Conservation (phyloP, 306 rosid species). For the Abrus precatorius region DNA sequence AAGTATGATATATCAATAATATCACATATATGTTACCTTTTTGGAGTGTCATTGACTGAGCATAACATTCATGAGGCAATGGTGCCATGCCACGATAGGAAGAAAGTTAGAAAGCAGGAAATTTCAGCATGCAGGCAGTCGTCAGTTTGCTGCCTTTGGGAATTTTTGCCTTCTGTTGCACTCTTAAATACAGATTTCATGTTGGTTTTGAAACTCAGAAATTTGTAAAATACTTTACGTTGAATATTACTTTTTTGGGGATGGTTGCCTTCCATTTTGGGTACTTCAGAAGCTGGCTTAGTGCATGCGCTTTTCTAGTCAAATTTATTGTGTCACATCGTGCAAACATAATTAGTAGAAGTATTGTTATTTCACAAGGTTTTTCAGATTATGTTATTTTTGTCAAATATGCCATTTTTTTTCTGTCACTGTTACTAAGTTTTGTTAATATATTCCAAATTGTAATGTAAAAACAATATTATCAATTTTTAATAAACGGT, state of each 20-base stretch:
- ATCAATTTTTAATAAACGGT: constrained; percentile 22
- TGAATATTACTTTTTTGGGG: too few relatives aligned
- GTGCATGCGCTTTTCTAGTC: background rate
- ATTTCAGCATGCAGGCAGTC: too few relatives aligned
- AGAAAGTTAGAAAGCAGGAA: too few relatives aligned
- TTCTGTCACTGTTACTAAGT: background rate
- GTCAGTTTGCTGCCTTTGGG: constrained; percentile 5
- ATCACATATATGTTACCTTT: constrained; percentile 4
- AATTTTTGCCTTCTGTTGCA: background rate
- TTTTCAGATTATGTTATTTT: background rate
- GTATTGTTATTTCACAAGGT: background rate
- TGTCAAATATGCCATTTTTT: constrained; percentile 3
- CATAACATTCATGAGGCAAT: constrained; percentile 13
- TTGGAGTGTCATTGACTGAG: background rate
- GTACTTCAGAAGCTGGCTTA: too few relatives aligned
- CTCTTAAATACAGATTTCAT: too few relatives aligned
- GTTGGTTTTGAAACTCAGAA: too few relatives aligned
- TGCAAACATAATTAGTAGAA: constrained; percentile 7
- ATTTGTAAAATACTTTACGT: too few relatives aligned
- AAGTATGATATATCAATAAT: background rate
- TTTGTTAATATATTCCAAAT: constrained; percentile 24
- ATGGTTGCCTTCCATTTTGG: too few relatives aligned
- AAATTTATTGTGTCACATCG: background rate
- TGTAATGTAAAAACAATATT: background rate
- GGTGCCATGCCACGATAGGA: background rate